A percentile compares a stretch with the other conserved stretches of the same genome.
phyloP scores from a whole-genome alignment of 352 stramenopile genomes.

The Globisporangium acanthophoron region DNA sequence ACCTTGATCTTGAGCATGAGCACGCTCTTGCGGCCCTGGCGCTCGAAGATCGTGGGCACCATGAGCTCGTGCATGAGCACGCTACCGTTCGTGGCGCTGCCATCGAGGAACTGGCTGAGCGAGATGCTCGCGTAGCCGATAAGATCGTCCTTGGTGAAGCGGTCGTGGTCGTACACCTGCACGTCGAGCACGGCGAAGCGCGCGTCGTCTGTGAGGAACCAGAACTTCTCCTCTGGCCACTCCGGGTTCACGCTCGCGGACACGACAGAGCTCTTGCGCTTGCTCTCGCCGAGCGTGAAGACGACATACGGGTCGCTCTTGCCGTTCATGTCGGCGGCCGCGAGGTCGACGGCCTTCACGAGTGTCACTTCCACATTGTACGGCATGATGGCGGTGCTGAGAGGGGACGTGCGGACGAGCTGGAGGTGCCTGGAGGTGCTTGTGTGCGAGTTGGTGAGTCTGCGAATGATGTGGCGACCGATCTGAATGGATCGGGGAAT shows the following conservation, averaged over 20 bases:
- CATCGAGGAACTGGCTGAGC: constrained; percentile 43
- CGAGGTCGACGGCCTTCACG: constrained; percentile 58
- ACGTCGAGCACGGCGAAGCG: constrained; percentile 49
- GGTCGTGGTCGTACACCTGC: constrained; percentile 69
- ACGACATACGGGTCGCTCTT: constrained; percentile 84
- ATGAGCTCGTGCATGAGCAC: constrained; percentile 71
- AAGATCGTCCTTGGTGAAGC: constrained; percentile 72
- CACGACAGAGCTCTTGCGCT: constrained; percentile 65
- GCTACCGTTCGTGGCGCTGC: constrained; percentile 22
- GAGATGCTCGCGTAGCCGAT: constrained; percentile 56
- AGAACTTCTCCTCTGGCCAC: constrained; percentile 66
- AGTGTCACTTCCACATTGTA: constrained; percentile 68
- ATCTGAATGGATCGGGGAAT: too few species aligned
- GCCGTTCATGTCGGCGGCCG: constrained; percentile 72
- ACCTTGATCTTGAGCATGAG: constrained; percentile 75
- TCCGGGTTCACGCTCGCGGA: constrained; percentile 53
- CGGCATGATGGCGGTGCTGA: constrained; percentile 18
- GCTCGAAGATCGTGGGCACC: constrained; percentile 33
- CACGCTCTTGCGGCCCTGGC: constrained; percentile 65
- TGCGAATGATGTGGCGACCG: too few species aligned
- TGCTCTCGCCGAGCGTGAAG: constrained; percentile 61
- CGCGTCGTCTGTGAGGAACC: constrained; percentile 58
- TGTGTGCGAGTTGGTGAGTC: too few species aligned
- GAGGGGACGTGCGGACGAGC: background rate
- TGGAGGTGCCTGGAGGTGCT: too few species aligned